These are phyloP conservation scores for Penicillium canariense DNA, from an alignment of 495 filamentous ascomycete genomes.

Conservation along the genomic window DNA sequence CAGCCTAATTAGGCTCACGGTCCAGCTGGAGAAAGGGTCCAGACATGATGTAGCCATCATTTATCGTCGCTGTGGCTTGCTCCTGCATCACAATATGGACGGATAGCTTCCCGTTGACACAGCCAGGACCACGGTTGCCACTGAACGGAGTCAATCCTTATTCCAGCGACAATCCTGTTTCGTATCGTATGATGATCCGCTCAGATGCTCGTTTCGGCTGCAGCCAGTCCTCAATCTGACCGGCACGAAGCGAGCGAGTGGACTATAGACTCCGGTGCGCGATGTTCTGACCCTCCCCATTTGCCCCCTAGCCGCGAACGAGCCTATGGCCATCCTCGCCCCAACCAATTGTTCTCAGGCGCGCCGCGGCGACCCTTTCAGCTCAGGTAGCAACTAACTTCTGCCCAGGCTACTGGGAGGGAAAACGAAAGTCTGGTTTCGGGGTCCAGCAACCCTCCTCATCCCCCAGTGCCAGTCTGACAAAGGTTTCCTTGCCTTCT, in stretches of 20 bases:
- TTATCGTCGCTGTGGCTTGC: slow-evolving; percentile 1
- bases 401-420: slow-evolving; percentile 7
- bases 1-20: background rate
- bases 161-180: slow-evolving; percentile 8
- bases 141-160: slow-evolving; percentile 2
- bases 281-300: background rate
- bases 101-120: background rate
- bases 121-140: slow-evolving; percentile 12
- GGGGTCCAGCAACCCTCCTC: background rate
- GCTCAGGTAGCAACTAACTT: slow-evolving; percentile 6
- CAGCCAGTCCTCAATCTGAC: background rate
- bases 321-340: slow-evolving; percentile 5
- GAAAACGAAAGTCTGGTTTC: slow-evolving; percentile 4
- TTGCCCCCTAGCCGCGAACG: slow-evolving; percentile 5
- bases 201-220: slow-evolving; percentile 8
- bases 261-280: no score
- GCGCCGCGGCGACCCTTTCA: background rate
- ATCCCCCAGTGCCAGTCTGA: background rate
- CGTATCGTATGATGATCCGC: slow-evolving; percentile 10
- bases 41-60: slow-evolving; percentile 4
- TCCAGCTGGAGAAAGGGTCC: background rate
- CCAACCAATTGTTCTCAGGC: background rate
- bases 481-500: slow-evolving; percentile 1
- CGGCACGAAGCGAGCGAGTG: no score
- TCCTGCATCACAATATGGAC: background rate